Base-by-base conservation (phyloP, 2,329 filamentous ascomycete genomes). In the Bertia moriformis region DNA sequence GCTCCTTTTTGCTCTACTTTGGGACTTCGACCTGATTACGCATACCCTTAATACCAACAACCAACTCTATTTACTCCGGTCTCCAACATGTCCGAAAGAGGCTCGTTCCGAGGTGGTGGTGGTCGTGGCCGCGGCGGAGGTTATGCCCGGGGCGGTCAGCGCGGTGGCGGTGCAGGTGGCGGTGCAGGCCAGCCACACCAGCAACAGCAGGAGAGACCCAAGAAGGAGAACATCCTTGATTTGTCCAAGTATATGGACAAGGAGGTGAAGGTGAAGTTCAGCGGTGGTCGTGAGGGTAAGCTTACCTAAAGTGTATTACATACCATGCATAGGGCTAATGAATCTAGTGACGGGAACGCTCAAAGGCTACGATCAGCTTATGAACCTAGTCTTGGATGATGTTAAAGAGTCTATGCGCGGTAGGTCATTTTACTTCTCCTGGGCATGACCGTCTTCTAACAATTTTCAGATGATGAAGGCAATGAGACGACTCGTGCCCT, bases 171-270 rank as follows among this genome's bases (percentile, higher is more conserved):
- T 17, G 10, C 7, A 7, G 32, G 32, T 35, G 32, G 32, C 15
- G 32, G 15, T 17, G 10, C 10, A 17, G 32, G 32, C 15, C 7
- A 18, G 7, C 10, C 10, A 10, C 10, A 10, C 10, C 24, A 29
- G 24, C 24, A 29, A n/a, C 10, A 72, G 44, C 63, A 71, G 48
- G 84, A 93, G 62, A 75, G 80, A 51, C 85, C 87, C 44, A 95
- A 94, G 76, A 96, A 96, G 69, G 91, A 98, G 63, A 96, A 95
- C 59, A 98, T 98, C 51, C 74, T 98, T 40, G 89, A 98, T 55
- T 62, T 98, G 52, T 77, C 71, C 56, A 94, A 94, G 65, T 98
- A 96, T 61, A 87, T 94, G 82, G 87, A 98, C 61, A 93, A 95
- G 73, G 73, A 82, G 55, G 86, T 98, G 49, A 83, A 73, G 7